Percentiles rank a stretch among this genome's conserved stretches.
phyloP scores from a whole-genome alignment of 164 flowering plant species.

The Chloranthus sessilifolius region DNA sequence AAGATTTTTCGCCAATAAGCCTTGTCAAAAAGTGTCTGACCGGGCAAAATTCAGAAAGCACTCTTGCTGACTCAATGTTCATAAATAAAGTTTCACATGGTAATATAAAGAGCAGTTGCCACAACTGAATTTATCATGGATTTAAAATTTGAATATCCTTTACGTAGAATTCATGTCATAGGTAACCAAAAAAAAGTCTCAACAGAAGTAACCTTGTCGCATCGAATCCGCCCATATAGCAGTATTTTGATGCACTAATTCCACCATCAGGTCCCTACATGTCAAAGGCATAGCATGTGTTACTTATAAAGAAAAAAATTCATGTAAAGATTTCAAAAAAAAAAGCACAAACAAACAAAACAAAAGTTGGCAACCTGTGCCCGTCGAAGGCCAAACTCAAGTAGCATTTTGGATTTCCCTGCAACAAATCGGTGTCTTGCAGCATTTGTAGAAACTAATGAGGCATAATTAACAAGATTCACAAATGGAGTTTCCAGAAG shows the following conservation, averaged over 20 bases:
- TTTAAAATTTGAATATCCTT: background rate
- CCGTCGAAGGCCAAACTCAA: slow-evolving; percentile 95
- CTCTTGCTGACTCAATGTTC: too few relatives aligned
- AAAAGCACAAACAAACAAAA: background rate
- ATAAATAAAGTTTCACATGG: too few relatives aligned
- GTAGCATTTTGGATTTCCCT: slow-evolving; percentile 77
- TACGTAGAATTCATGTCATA: background rate
- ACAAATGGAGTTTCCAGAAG: slow-evolving; percentile 89
- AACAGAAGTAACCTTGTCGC: slow-evolving; percentile 71
- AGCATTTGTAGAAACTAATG: slow-evolving; percentile 96
- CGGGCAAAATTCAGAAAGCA: too few relatives aligned
- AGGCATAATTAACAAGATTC: slow-evolving; percentile 88
- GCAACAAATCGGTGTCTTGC: slow-evolving; percentile 98
- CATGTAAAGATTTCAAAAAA: slow-evolving; percentile 2
- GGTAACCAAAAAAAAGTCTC: background rate
- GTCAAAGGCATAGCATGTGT: slow-evolving; percentile 8
- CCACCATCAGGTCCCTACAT: slow-evolving; percentile 99
- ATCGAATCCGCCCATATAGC: slow-evolving; percentile 96
- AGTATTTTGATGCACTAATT: slow-evolving; percentile 83
- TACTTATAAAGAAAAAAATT: slow-evolving; percentile 4
- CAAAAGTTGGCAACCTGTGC: slow-evolving; percentile 64
- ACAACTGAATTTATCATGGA: background rate
- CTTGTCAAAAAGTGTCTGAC: too few relatives aligned
- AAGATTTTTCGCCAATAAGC: too few relatives aligned
- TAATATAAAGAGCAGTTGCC: background rate